Evolutionary conservation across 805 yeast species (phyloP), one percentile per base, ranked within the genome.

Genomic region (Wickerhamiella siamensis): DNA sequence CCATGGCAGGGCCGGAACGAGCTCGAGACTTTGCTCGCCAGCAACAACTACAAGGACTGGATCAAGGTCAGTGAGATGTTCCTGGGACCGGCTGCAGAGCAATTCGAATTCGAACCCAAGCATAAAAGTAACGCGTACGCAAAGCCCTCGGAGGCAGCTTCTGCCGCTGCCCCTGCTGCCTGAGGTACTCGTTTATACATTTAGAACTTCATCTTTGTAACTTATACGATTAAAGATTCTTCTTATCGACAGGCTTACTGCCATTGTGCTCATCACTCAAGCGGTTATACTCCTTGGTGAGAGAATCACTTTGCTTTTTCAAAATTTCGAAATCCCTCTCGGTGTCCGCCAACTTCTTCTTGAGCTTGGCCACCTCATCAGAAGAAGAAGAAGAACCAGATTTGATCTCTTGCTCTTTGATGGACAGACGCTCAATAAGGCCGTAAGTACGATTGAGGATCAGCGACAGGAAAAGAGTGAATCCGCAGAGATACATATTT

Each of bases 51-150:
- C 62, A 72, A 70, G 54, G 98, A 91, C 61, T 91, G 99, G 98
- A 82, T 91, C 58, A 91, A 87, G 62, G 74, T 91, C 50, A 74
- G 94, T 15, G 98, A 91, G 60, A 75, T 87, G 93, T 88, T 88
- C 57, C 70, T 88, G 50, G 99, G 98, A 17, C 84, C 83, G 43
- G 82, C 79, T 1, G 75, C 78, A 41, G 79, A 74, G 2, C 66
- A 63, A 33, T 91, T 91, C 62, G 74, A 71, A 40, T 91, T 86
- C 57, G 71, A 71, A 41, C 98, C 99, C 42, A 91, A 91, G 63
- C 99, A 91, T 60, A 91, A 91, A 70, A 83, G 95, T 62, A 91
- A 82, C 52, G 70, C 95, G 2, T 83, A 74, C 53, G n/a, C 19
- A n/a, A 3, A 10, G 12, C 10, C 17, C 8, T 5, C 5, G 33